These are phyloP conservation scores for Xenoacremonium recifei DNA, from an alignment of 2,329 filamentous ascomycete species.

Conservation along the genomic window DNA sequence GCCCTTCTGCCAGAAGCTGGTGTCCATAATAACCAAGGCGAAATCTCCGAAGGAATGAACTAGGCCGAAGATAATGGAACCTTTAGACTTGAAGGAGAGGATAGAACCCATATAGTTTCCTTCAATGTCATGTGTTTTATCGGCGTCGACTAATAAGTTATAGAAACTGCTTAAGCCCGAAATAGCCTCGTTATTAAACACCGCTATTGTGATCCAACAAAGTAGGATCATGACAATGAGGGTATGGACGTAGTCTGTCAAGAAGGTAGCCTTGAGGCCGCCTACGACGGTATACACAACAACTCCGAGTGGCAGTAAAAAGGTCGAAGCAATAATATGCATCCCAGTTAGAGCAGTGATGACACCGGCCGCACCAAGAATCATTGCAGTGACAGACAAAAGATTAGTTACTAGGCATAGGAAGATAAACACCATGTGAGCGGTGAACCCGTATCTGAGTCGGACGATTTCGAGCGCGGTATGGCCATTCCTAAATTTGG, in stretches of 20 bases:
- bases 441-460: conserved; percentile 7
- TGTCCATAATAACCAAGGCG: conserved; percentile 74
- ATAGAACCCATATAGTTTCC: conserved; percentile 78
- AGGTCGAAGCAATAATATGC: conserved; percentile 9
- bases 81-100: conserved; percentile 74
- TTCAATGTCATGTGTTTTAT: conserved; percentile 64
- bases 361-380: conserved; percentile 9
- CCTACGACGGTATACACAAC: conserved; percentile 70
- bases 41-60: conserved; percentile 63
- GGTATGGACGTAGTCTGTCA: conserved; percentile 79
- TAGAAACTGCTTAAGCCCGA: conserved; percentile 73
- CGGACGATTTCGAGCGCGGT: conserved; percentile 8
- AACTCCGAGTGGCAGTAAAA: conserved; percentile 13
- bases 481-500: conserved; percentile 3
- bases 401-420: conserved; percentile 8
- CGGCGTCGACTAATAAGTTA: conserved; percentile 67
- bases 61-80: conserved; percentile 56
- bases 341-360: conserved; percentile 9
- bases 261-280: conserved; percentile 77
- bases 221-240: conserved; percentile 76
- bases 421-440: conserved; percentile 10
- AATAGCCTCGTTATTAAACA: conserved; percentile 65
- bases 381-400: conserved; percentile 7
- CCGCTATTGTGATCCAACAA: conserved; percentile 70
- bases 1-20: conserved; percentile 84